Evolutionary conservation across 169 alveolate genomes (phyloP).

Genomic region (Plasmodium gallinaceum): DNA sequence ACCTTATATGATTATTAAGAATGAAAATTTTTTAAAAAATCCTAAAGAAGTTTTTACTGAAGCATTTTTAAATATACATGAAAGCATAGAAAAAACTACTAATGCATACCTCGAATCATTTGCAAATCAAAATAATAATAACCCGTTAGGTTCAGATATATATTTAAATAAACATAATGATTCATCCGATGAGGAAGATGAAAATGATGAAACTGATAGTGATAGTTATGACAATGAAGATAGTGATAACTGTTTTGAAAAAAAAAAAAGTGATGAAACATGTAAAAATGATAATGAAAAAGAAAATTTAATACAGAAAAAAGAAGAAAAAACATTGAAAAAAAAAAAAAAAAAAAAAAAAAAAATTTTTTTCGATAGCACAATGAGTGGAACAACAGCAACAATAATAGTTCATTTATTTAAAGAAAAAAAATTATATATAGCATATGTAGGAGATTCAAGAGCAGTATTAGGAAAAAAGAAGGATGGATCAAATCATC

Average conservation of each 20-base stretch:
- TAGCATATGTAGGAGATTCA: conserved; percentile 92
- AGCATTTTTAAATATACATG: conserved; percentile 67
- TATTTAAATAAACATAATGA: background rate
- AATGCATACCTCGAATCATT: conserved; percentile 40
- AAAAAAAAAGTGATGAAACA: background rate
- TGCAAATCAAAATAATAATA: conserved; percentile 1
- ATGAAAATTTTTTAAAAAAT: conserved; percentile 67
- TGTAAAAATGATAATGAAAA: conserved; percentile 5
- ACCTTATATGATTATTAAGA: conserved; percentile 79
- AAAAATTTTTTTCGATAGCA: conserved; percentile 82
- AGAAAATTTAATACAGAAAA: conserved; percentile 7
- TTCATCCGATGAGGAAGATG: background rate
- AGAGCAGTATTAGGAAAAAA: conserved; percentile 87
- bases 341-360: conserved; percentile 48
- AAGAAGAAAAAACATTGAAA: conserved; percentile 42
- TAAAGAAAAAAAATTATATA: conserved; percentile 78
- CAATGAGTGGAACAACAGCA: conserved; percentile 87
- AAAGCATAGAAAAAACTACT: conserved; percentile 43
- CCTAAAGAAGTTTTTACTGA: conserved; percentile 73
- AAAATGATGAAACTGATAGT: background rate
- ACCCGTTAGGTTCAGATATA: background rate
- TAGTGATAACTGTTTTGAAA: conserved; percentile 12
- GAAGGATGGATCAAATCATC: conserved; percentile 77
- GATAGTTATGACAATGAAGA: conserved; percentile 7
- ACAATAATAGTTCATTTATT: conserved; percentile 80